These are phyloP conservation scores for Termitomyces heimii DNA, from an alignment of 768 basidiomycete species.

Conservation along the genomic window DNA sequence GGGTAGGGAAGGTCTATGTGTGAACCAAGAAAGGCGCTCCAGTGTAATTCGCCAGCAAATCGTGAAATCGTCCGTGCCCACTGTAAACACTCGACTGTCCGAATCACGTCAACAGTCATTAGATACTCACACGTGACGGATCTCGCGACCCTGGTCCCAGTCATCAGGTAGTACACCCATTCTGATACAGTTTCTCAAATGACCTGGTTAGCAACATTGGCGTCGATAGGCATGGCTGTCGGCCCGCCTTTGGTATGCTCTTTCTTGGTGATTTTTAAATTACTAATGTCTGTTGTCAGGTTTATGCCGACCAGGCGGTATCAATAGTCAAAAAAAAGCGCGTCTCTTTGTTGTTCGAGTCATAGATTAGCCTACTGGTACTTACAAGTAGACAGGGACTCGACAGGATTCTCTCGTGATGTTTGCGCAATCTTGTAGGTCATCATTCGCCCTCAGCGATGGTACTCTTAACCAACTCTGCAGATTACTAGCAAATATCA, in stretches of 20 bases:
- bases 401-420: conserved; percentile 82
- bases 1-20: not conserved
- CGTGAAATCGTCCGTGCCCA: not conserved
- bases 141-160: not conserved
- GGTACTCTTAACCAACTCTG: not conserved
- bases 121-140: not conserved
- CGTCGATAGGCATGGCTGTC: conserved; percentile 79
- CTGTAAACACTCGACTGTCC: not conserved
- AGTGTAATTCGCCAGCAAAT: not conserved
- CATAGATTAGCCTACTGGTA: not conserved
- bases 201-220: conserved; percentile 62
- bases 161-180: not conserved
- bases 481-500: conserved; percentile 79
- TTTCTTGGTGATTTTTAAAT: not conserved
- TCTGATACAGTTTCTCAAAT: not conserved
- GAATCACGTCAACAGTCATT: not conserved
- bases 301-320: conserved; percentile 76
- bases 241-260: conserved; percentile 62
- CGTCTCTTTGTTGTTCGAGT: conserved; percentile 14
- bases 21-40: not conserved
- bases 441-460: conserved; percentile 8
- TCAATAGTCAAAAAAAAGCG: conserved; percentile 79
- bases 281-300: conserved; percentile 25
- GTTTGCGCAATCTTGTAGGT: conserved; percentile 78
- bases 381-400: conserved; percentile 44